phyloP scores from a whole-genome alignment of 257 asterid species.

The Rhazya stricta region DNA sequence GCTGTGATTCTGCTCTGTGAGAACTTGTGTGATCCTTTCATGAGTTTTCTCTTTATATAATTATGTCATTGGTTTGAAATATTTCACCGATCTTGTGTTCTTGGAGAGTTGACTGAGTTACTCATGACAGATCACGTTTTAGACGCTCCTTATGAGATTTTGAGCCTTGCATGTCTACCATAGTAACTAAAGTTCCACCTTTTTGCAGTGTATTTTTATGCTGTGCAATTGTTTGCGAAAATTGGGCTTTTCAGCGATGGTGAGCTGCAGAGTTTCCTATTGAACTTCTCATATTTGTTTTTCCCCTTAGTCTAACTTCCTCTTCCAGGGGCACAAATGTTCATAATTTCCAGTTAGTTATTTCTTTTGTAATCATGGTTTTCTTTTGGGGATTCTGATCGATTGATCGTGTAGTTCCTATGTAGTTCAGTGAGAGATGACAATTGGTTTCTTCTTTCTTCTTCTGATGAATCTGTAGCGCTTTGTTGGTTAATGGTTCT shows the following conservation, averaged over 20 bases:
- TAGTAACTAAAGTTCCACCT: background rate
- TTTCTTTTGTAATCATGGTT: constrained; percentile 8
- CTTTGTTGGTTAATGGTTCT: background rate
- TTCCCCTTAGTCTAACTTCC: constrained; percentile 2
- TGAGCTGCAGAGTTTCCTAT: constrained; percentile 8
- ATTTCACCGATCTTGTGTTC: background rate
- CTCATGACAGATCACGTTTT: background rate
- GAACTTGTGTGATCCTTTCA: background rate
- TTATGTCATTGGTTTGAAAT: background rate
- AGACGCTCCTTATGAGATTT: background rate
- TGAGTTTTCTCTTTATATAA: background rate
- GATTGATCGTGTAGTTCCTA: constrained; percentile 13
- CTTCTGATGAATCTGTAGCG: background rate
- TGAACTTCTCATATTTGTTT: background rate
- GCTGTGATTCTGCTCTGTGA: background rate
- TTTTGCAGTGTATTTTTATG: constrained; percentile 38
- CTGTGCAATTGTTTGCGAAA: constrained; percentile 11
- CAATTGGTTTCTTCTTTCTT: constrained; percentile 13
- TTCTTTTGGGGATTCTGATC: background rate
- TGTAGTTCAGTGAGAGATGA: constrained; percentile 6
- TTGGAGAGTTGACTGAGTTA: background rate
- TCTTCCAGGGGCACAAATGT: constrained; percentile 16
- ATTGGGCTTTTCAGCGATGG: constrained; percentile 4
- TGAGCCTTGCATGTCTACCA: no score
- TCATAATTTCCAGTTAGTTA: background rate